These are phyloP conservation scores for Mortierella sp. DNA, from an alignment of 371 early-diverging fungal species.

Conservation along the genomic window DNA sequence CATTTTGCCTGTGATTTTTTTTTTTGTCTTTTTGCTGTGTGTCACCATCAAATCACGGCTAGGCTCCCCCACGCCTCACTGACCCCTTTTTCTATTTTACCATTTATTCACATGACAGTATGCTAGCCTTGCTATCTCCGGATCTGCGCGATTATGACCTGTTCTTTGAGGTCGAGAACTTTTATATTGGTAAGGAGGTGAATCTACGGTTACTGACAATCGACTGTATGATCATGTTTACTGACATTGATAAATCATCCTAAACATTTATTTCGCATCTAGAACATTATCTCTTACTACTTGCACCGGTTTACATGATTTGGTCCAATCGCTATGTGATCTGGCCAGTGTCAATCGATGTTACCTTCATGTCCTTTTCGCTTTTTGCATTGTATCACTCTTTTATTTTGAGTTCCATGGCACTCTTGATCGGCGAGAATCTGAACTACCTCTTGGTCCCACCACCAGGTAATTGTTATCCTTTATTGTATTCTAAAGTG, in stretches of 20 bases:
- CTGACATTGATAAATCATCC: neutral
- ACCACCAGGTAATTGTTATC: conserved; percentile 61
- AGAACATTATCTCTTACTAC: conserved; percentile 69
- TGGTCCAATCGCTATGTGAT: conserved; percentile 69
- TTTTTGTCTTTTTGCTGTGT: neutral
- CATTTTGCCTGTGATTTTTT: no score
- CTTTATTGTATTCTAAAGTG: neutral
- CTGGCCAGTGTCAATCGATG: conserved; percentile 63
- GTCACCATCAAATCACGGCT: neutral
- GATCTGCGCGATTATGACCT: conserved; percentile 69
- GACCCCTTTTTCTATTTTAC: neutral
- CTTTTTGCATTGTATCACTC: conserved; percentile 71
- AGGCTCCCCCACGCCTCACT: neutral
- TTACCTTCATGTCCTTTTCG: conserved; percentile 68
- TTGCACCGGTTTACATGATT: conserved; percentile 71
- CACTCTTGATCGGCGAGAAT: conserved; percentile 67
- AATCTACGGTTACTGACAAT: neutral
- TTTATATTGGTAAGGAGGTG: conserved; percentile 65
- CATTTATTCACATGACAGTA: conserved; percentile 42
- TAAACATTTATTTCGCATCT: no score
- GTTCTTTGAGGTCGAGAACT: conserved; percentile 69
- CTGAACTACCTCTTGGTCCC: conserved; percentile 72
- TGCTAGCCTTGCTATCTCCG: conserved; percentile 68
- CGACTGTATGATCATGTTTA: neutral
- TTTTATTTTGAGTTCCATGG: conserved; percentile 63